A percentile compares a stretch with the other conserved stretches of the same genome.
phyloP scores from a whole-genome alignment of 2,329 filamentous ascomycete genomes.

The Aureobasidium leucospermi region DNA sequence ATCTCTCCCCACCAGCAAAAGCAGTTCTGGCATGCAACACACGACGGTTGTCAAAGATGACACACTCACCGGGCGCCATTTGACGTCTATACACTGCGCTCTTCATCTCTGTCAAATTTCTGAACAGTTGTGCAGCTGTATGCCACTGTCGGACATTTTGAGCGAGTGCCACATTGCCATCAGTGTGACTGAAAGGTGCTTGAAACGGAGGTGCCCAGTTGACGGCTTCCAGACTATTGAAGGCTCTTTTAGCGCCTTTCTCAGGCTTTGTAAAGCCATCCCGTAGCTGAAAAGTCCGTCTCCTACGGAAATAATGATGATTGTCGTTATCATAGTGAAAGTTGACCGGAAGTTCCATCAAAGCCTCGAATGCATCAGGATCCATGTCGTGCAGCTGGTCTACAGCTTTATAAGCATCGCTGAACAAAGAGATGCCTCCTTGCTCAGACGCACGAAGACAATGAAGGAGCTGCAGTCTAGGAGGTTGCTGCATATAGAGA shows the following conservation, averaged over 20 bases:
- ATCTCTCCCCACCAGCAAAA: constrained; percentile 65
- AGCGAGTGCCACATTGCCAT: background rate
- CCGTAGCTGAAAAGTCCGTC: constrained; percentile 10
- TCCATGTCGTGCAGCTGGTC: constrained; percentile 22
- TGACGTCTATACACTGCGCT: constrained; percentile 61
- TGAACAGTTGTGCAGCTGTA: constrained; percentile 48
- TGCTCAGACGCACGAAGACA: constrained; percentile 72
- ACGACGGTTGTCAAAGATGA: constrained; percentile 84
- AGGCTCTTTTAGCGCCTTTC: constrained; percentile 5
- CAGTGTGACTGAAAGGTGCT: constrained; percentile 21
- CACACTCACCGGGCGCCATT: constrained; percentile 75
- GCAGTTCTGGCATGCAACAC: constrained; percentile 74
- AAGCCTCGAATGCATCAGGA: constrained; percentile 15
- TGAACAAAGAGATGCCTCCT: constrained; percentile 82
- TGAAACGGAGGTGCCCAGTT: constrained; percentile 33
- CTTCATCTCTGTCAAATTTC: constrained; percentile 49
- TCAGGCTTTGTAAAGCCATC: background rate
- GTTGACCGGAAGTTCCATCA: constrained; percentile 28
- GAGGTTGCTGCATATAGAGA: constrained; percentile 73
- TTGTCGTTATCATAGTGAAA: constrained; percentile 48
- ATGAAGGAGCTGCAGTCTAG: constrained; percentile 80
- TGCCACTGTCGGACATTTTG: constrained; percentile 37
- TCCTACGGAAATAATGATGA: constrained; percentile 24
- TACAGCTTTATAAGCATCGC: constrained; percentile 62
- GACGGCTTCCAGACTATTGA: constrained; percentile 22